These are phyloP conservation scores for Collariella sp. DNA, from an alignment of 495 filamentous ascomycete genomes.

Conservation along the genomic window DNA sequence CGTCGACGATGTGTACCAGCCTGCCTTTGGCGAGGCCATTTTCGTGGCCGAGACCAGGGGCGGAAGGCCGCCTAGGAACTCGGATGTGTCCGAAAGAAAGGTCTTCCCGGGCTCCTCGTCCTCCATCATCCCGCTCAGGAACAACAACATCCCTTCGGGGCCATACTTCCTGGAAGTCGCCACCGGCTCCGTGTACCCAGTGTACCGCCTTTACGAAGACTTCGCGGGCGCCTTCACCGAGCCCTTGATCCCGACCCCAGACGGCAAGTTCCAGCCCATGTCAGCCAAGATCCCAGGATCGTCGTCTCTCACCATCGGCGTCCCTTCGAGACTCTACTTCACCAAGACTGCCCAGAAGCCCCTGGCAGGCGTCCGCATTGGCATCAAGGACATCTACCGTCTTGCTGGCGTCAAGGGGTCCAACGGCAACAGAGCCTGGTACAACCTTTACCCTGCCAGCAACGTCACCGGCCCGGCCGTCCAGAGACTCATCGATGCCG, in stretches of 20 bases:
- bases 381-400: conserved; percentile 56
- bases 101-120: conserved; percentile 7
- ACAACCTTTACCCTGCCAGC: conserved; percentile 42
- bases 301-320: conserved; percentile 25
- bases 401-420: conserved; percentile 47
- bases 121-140: conserved; percentile 14
- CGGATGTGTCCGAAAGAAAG: neutral
- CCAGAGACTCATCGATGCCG: conserved; percentile 49
- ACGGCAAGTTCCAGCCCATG: conserved; percentile 32
- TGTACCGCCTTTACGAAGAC: conserved; percentile 38
- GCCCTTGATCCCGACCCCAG: conserved; percentile 27
- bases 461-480: conserved; percentile 41
- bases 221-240: conserved; percentile 33
- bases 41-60: conserved; percentile 14
- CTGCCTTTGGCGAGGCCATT: conserved; percentile 28
- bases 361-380: conserved; percentile 45
- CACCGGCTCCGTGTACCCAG: conserved; percentile 32
- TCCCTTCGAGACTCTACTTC: conserved; percentile 49
- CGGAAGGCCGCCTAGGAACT: neutral
- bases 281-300: conserved; percentile 29
- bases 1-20: conserved; percentile 38
- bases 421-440: conserved; percentile 49
- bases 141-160: conserved; percentile 31
- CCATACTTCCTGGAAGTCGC: conserved; percentile 40
- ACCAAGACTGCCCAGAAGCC: conserved; percentile 35